phyloP scores from a whole-genome alignment of 2,329 filamentous ascomycete genomes.

The Fusarium humuli region DNA sequence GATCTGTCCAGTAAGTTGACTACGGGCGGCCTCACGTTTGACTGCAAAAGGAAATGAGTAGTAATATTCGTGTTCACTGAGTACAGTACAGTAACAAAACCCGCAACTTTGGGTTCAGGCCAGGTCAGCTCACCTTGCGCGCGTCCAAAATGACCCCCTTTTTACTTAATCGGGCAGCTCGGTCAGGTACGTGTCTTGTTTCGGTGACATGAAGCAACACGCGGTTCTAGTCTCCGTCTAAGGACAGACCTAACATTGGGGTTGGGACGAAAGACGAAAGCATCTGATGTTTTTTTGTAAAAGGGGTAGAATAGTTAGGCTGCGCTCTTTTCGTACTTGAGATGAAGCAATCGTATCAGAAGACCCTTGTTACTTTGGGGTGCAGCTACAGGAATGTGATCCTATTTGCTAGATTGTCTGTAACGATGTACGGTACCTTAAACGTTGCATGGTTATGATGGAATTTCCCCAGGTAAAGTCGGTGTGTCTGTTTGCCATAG shows the following conservation, averaged over 20 bases:
- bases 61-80: not conserved
- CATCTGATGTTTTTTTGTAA: constrained; percentile 24
- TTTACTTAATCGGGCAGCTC: constrained; percentile 19
- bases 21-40: constrained; percentile 26
- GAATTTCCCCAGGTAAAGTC: constrained; percentile 28
- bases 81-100: not conserved
- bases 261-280: not conserved
- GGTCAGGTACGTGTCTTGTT: constrained; percentile 19
- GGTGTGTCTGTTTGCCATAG: constrained; percentile 22
- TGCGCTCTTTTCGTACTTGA: constrained; percentile 7
- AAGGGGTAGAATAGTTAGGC: not conserved
- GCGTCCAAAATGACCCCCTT: constrained; percentile 1
- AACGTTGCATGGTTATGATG: constrained; percentile 15
- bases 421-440: constrained; percentile 2
- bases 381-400: constrained; percentile 17
- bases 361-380: constrained; percentile 22
- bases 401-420: constrained; percentile 28
- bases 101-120: not conserved
- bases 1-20: not conserved
- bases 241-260: not conserved
- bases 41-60: constrained; percentile 5
- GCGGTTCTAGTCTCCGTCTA: constrained; percentile 33
- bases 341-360: constrained; percentile 16
- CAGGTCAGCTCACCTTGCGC: constrained; percentile 29
- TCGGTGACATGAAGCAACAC: constrained; percentile 33